Conservation (phyloP, 805 yeast species). For the Kurtzmaniella fragi region DNA sequence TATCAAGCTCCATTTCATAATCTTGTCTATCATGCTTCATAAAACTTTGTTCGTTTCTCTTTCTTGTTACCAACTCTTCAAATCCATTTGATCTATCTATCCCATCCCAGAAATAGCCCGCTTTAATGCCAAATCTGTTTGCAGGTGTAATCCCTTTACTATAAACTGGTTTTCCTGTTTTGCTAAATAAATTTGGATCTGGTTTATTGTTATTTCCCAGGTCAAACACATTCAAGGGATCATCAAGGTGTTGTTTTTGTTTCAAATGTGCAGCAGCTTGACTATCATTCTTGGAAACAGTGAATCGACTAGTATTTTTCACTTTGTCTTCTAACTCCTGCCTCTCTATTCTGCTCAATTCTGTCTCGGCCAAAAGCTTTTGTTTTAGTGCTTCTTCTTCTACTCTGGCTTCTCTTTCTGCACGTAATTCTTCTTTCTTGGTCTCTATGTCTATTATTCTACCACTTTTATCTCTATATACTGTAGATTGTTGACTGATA, state of each 20-base stretch:
- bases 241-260: conserved; percentile 43
- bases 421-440: conserved; percentile 13
- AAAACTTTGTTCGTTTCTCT: conserved; percentile 25
- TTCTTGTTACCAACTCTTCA: conserved; percentile 56
- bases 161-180: conserved; percentile 52
- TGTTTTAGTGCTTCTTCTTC: conserved; percentile 12
- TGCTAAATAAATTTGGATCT: conserved; percentile 6
- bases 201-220: conserved; percentile 7
- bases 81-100: conserved; percentile 86
- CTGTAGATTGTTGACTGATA: conserved; percentile 25
- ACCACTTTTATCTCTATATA: conserved; percentile 62
- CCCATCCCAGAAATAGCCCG: conserved; percentile 85
- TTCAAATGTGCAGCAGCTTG: conserved; percentile 30
- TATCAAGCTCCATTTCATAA: conserved; percentile 13
- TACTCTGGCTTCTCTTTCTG: conserved; percentile 12
- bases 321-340: conserved; percentile 27
- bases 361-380: conserved; percentile 15
- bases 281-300: conserved; percentile 29
- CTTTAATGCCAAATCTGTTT: conserved; percentile 70
- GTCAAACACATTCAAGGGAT: conserved; percentile 45
- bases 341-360: conserved; percentile 36
- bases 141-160: conserved; percentile 46
- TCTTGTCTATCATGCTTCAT: conserved; percentile 8
- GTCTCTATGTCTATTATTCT: conserved; percentile 39
- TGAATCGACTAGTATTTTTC: conserved; percentile 15